A percentile compares a stretch with the other conserved stretches of the same genome.
These are phyloP conservation scores for Chrysoporthe cubensis DNA, from an alignment of 2,329 filamentous ascomycete genomes.

Conservation along the genomic window DNA sequence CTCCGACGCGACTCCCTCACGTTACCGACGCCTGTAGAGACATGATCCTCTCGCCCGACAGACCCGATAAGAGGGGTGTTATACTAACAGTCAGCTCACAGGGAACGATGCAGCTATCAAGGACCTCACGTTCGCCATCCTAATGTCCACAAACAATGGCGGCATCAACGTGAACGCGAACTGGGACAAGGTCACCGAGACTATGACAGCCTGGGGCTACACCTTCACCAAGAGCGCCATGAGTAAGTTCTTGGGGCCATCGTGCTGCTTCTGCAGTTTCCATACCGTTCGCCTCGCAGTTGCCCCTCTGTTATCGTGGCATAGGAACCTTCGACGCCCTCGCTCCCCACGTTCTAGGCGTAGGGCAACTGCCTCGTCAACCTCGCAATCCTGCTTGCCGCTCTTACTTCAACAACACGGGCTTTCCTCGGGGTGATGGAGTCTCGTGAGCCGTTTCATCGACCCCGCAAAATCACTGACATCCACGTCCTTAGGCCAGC, in stretches of 20 bases:
- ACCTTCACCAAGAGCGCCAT: slow-evolving; percentile 22
- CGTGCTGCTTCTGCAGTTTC: background rate
- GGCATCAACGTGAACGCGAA: slow-evolving; percentile 22
- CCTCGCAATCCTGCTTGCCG: no score
- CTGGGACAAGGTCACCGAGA: slow-evolving; percentile 18
- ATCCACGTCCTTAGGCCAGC: slow-evolving; percentile 16
- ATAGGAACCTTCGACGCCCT: background rate
- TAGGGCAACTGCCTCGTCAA: background rate
- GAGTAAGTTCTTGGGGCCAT: slow-evolving; percentile 20
- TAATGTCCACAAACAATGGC: slow-evolving; percentile 24
- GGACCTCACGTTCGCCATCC: slow-evolving; percentile 24
- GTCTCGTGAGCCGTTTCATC: background rate
- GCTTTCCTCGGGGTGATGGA: background rate
- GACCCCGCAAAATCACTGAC: background rate
- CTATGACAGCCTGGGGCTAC: slow-evolving; percentile 25
- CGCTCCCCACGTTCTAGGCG: no score
- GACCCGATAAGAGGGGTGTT: background rate
- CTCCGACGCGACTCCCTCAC: background rate
- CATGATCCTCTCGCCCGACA: background rate
- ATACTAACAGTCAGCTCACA: slow-evolving; percentile 4
- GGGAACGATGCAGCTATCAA: slow-evolving; percentile 25
- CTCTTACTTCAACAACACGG: background rate
- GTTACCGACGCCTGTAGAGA: background rate
- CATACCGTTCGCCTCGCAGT: background rate
- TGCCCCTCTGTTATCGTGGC: background rate